phyloP scores from a whole-genome alignment of 164 flowering plant species.

The Nelumbo lutea region DNA sequence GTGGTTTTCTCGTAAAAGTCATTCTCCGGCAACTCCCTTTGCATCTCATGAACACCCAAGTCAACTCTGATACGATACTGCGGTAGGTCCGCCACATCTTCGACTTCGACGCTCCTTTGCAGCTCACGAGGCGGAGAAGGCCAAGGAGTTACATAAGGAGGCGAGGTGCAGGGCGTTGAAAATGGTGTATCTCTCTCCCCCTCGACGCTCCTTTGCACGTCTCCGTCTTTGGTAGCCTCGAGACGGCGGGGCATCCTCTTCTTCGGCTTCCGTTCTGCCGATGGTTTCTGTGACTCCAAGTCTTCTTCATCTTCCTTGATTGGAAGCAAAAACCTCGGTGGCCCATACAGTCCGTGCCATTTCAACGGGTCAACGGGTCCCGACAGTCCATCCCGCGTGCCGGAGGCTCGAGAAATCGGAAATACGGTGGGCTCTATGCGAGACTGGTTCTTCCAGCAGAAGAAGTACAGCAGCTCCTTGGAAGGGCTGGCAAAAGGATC shows the following conservation, averaged over 20 bases:
- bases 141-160: constrained; percentile 41
- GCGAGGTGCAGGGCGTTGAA: constrained; percentile 53
- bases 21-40: neutral
- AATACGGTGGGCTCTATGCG: constrained; percentile 28
- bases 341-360: constrained; percentile 28
- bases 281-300: constrained; percentile 10
- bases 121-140: constrained; percentile 38
- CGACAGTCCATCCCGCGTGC: neutral
- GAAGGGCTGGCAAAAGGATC: constrained; percentile 15
- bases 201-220: constrained; percentile 6
- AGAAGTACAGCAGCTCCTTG: constrained; percentile 48
- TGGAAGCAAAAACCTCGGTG: constrained; percentile 41
- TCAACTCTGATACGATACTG: neutral
- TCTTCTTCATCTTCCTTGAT: constrained; percentile 48
- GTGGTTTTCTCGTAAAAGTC: neutral
- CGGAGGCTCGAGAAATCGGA: neutral
- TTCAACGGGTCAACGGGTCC: constrained; percentile 9
- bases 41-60: neutral
- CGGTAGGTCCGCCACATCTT: neutral
- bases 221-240: neutral
- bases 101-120: neutral
- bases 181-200: constrained; percentile 30
- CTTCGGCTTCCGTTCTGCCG: constrained; percentile 2
- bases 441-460: constrained; percentile 39
- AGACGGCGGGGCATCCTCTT: neutral